Conservation (phyloP, 495 filamentous ascomycete species). For the Talaromyces ruber region DNA sequence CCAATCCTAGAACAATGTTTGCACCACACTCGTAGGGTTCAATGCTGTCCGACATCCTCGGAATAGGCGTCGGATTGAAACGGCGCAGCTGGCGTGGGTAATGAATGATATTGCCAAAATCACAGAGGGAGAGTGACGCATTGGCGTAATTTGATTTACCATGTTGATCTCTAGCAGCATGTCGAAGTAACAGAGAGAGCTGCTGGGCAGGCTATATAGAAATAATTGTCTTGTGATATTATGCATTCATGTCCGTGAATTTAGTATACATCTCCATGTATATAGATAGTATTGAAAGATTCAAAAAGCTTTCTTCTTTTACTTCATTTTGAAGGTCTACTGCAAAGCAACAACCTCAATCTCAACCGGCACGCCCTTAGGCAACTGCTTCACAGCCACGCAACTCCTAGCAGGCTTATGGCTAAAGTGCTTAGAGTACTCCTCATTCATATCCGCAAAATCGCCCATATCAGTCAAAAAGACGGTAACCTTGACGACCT, state of each 20-base stretch:
- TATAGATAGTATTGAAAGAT: too few species aligned
- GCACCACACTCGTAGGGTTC: too few species aligned
- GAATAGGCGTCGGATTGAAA: too few species aligned
- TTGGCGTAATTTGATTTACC: not conserved
- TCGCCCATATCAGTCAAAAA: constrained; percentile 81
- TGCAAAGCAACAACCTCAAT: constrained; percentile 77
- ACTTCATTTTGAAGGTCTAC: constrained; percentile 6
- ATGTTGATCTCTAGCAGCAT: not conserved
- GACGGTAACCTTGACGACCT: constrained; percentile 67
- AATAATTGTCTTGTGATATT: not conserved
- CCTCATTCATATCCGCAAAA: constrained; percentile 80
- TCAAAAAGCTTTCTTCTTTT: not conserved
- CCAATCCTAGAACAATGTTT: too few species aligned
- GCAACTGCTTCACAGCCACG: constrained; percentile 82
- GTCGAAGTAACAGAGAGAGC: not conserved
- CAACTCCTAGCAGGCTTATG: constrained; percentile 90
- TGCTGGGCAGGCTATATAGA: not conserved
- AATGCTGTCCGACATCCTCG: too few species aligned
- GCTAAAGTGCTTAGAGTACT: constrained; percentile 79
- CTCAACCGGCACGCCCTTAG: constrained; percentile 85
- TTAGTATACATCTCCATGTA: not conserved
- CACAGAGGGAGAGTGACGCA: not conserved
- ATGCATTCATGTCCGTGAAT: not conserved
- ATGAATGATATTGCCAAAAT: not conserved
- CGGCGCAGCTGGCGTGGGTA: too few species aligned